A percentile compares a stretch with the other conserved stretches of the same genome.
Conservation (phyloP, 805 yeast genomes). For the Wickerhamomyces pijperi region DNA sequence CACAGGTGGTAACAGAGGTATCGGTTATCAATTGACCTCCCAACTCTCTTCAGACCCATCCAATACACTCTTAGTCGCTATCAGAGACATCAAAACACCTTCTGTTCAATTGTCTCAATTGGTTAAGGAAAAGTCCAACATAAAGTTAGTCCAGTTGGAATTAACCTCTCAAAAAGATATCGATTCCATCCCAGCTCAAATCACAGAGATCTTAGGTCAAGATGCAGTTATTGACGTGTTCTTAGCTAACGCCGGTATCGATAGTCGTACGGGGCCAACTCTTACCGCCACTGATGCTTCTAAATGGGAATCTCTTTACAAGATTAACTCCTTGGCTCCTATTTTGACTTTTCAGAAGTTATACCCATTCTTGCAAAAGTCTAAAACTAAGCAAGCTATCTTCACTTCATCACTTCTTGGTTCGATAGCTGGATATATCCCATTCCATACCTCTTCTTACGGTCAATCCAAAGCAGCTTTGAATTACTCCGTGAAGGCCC, state of each 20-base stretch:
- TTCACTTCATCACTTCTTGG: constrained; percentile 20
- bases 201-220: constrained; percentile 6
- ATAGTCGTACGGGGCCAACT: background rate
- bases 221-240: constrained; percentile 13
- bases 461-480: constrained; percentile 28
- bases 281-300: constrained; percentile 1
- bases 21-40: background rate
- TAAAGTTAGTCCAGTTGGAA: constrained; percentile 16
- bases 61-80: constrained; percentile 7
- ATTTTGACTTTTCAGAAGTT: constrained; percentile 12
- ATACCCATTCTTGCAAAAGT: constrained; percentile 13
- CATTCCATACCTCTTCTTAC: constrained; percentile 19
- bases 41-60: constrained; percentile 1
- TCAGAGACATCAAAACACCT: constrained; percentile 4
- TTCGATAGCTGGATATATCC: constrained; percentile 10
- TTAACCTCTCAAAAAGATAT: constrained; percentile 11
- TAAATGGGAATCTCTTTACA: constrained; percentile 8
- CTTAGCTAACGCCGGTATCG: constrained; percentile 19
- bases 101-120: constrained; percentile 6
- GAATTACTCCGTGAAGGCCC: constrained; percentile 20
- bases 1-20: background rate
- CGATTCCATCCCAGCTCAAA: constrained; percentile 5
- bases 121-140: constrained; percentile 9
- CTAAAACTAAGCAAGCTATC: constrained; percentile 15
- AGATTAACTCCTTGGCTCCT: constrained; percentile 17